A percentile compares a stretch with the other conserved stretches of the same genome.
phyloP scores from a whole-genome alignment of 192 early-diverging fungal genomes.

The Chytriomyces confervae region DNA sequence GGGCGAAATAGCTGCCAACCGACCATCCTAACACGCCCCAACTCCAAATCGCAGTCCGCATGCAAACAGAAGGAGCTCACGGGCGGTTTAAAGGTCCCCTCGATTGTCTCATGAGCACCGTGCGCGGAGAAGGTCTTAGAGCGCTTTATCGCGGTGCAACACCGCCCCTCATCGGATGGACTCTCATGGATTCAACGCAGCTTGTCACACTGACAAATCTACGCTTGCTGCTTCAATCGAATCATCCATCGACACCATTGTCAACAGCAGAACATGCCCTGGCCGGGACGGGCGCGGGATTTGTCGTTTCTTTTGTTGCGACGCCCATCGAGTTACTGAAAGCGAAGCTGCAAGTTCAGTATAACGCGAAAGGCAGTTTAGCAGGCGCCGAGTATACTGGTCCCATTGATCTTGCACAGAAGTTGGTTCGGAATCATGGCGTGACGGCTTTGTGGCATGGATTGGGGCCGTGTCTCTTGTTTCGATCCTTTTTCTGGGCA shows the following conservation, averaged over 20 bases:
- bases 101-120: conserved; percentile 82
- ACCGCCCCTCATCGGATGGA: conserved; percentile 90
- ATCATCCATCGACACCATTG: conserved; percentile 54
- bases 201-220: conserved; percentile 86
- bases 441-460: conserved; percentile 83
- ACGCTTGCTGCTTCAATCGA: conserved; percentile 72
- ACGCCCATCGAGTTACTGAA: conserved; percentile 96
- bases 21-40: neutral
- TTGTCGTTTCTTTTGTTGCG: conserved; percentile 81
- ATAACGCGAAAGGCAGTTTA: conserved; percentile 58
- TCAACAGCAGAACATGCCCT: conserved; percentile 74
- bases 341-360: conserved; percentile 90
- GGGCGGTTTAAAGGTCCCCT: conserved; percentile 64
- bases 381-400: conserved; percentile 68
- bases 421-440: conserved; percentile 79
- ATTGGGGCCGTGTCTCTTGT: conserved; percentile 79
- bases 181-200: conserved; percentile 79
- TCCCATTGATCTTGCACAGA: conserved; percentile 82
- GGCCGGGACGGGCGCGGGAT: conserved; percentile 88
- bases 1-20: conserved; percentile 4
- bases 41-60: conserved; percentile 33
- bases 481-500: conserved; percentile 85
- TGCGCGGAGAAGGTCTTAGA: conserved; percentile 62
- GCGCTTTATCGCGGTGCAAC: conserved; percentile 94
- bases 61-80: conserved; percentile 54